Evolutionary conservation across 2,329 filamentous ascomycete genomes (phyloP), one percentile per base, ranked within the genome.

Genomic region (Aspergillus novoparasiticus): DNA sequence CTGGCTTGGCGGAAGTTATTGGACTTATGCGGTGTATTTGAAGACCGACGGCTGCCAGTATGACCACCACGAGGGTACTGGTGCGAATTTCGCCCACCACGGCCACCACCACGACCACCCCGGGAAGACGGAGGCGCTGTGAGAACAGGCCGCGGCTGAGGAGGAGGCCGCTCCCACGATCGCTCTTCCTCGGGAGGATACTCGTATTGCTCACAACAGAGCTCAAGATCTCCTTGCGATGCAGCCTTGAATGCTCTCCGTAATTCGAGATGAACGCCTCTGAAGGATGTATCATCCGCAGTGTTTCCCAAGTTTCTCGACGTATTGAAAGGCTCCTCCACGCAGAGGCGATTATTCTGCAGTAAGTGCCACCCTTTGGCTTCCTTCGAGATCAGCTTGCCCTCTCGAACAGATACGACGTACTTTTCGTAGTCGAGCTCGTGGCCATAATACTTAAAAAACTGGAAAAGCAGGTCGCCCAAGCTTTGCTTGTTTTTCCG

Each of bases 271-370:
- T 99, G 95, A 34, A 99, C 86, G 1, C 95, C 95, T 57, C 91
- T 88, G 79, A 97, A 97, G 0, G 95, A 94, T 50, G 92, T 96
- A 75, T 97, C 94, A 75, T 99, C 95, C 10, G 93, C 95, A 2
- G 95, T 98, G 72, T 99, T 99, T 48, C 94, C 95, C 53, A 99
- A 83, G 75, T 99, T 99, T 48, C 95, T 88, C 41, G 86, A 85
- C 4, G 86, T 90, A 72, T 97, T 99, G 83, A 99, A 99, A 0
- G 95, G 95, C 76, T 99, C 95, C 75, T 99, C 95, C 12, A 99
- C 92, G 75, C 94, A 97, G 36, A 99, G 85, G 66, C 91, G 88
- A 72, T 96, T 95, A 72, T 94, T 93, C 62, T 90, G 82, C 41
- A 87, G 84, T 57, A 91, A 84, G 72, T 94, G 88, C 95, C 95